phyloP scores from a whole-genome alignment of 1,139 yeast genomes.

The Kurtzmaniella natalensis region DNA sequence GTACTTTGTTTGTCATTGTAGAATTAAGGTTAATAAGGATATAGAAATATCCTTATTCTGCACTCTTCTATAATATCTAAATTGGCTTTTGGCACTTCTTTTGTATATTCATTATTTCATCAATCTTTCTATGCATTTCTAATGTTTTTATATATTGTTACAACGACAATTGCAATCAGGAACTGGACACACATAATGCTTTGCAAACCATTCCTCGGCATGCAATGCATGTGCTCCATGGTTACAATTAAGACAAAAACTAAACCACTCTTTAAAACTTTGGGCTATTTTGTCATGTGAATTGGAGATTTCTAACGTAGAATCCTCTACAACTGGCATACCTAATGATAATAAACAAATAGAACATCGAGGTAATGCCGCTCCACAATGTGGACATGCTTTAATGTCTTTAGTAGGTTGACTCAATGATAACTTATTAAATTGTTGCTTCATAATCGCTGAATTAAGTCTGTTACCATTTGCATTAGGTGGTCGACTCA shows the following conservation, averaged over 20 bases:
- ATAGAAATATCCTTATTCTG: too few species aligned
- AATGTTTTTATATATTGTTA: conserved; percentile 42
- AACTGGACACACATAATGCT: conserved; percentile 86
- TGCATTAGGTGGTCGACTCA: conserved; percentile 29
- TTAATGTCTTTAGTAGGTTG: conserved; percentile 22
- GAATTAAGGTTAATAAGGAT: too few species aligned
- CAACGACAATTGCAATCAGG: conserved; percentile 89
- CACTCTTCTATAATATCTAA: too few species aligned
- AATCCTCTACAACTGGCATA: conserved; percentile 50
- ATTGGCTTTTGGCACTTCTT: too few species aligned
- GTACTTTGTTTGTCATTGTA: too few species aligned
- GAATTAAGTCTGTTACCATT: conserved; percentile 19
- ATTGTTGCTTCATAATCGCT: conserved; percentile 30
- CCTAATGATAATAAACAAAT: conserved; percentile 83
- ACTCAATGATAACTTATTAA: conserved; percentile 25
- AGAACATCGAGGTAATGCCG: conserved; percentile 88
- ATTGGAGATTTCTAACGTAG: conserved; percentile 6
- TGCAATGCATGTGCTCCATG: conserved; percentile 95
- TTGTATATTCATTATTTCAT: too few species aligned
- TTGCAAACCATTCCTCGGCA: conserved; percentile 92
- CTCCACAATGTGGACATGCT: conserved; percentile 81
- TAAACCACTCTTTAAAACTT: conserved; percentile 69
- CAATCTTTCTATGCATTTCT: too few species aligned
- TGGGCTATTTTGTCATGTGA: conserved; percentile 23
- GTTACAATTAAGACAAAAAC: conserved; percentile 84